Percentiles rank a stretch among this genome's conserved stretches.
Conservation (phyloP, 2,329 filamentous ascomycete genomes). For the Dactylellina parvicollis region DNA sequence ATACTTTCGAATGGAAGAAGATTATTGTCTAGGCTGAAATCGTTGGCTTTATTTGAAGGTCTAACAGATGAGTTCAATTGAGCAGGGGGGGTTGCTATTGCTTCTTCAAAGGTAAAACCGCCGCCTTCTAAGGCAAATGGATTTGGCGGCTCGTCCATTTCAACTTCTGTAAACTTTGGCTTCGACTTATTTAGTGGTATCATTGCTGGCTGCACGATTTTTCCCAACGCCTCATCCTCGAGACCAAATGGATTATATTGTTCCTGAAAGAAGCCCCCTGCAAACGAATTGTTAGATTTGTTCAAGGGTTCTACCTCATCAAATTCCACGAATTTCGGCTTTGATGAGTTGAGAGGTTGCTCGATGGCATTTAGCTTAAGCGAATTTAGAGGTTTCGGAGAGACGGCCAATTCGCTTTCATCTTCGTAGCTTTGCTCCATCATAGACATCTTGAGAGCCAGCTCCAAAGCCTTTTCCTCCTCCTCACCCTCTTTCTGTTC, state of each 20-base stretch:
- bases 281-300: neutral
- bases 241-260: neutral
- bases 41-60: conserved; percentile 58
- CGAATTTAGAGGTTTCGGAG: neutral
- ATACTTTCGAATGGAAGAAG: conserved; percentile 60
- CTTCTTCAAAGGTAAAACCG: conserved; percentile 27
- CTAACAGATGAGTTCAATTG: conserved; percentile 61
- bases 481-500: conserved; percentile 67
- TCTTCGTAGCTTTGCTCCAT: conserved; percentile 9
- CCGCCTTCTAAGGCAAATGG: conserved; percentile 44
- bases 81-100: conserved; percentile 29
- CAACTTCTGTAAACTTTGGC: neutral
- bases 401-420: neutral
- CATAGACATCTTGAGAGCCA: conserved; percentile 43
- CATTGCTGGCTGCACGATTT: no score
- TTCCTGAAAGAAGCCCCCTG: neutral
- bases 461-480: conserved; percentile 60
- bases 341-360: conserved; percentile 24
- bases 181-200: conserved; percentile 11
- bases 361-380: neutral
- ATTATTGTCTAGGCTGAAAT: conserved; percentile 70
- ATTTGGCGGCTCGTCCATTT: neutral
- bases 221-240: neutral
- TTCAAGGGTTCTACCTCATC: conserved; percentile 4
- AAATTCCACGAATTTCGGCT: conserved; percentile 37